Percentiles rank a stretch among this genome's conserved stretches.
Conservation (phyloP, 345 rosid species). For the Trapa bicornis region DNA sequence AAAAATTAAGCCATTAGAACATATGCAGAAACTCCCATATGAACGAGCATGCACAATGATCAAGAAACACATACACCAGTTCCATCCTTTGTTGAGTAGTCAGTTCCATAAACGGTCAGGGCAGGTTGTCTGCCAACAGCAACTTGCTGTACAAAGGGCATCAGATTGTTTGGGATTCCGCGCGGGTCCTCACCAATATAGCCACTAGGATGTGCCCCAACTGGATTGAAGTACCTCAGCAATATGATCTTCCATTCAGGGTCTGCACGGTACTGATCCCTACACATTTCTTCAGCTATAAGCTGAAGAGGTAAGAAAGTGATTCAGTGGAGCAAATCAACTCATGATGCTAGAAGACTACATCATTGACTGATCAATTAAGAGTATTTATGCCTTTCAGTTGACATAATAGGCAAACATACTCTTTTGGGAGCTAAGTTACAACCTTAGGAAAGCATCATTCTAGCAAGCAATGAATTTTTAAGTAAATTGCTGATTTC, state of each 20-base stretch:
- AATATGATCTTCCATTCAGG: conserved; percentile 82
- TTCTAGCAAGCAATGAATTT: neutral
- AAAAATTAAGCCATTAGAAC: neutral
- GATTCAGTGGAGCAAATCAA: neutral
- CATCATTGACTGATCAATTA: neutral
- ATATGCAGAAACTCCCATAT: neutral
- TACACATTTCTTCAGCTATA: conserved; percentile 83
- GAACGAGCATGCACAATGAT: neutral
- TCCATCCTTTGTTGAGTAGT: conserved; percentile 85
- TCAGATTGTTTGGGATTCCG: conserved; percentile 95
- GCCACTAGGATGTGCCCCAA: conserved; percentile 96
- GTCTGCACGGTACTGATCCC: conserved; percentile 57
- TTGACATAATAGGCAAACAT: neutral
- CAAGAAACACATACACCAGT: conserved; percentile 60
- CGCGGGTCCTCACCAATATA: conserved; percentile 90
- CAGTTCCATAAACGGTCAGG: conserved; percentile 74
- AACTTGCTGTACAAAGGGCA: conserved; percentile 98
- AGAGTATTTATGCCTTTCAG: neutral
- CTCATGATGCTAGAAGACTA: neutral
- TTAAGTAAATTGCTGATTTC: neutral
- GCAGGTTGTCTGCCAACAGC: conserved; percentile 85
- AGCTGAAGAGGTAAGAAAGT: conserved; percentile 36
- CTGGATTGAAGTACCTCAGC: conserved; percentile 95
- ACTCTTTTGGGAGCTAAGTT: neutral
- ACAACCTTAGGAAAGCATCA: neutral